Evolutionary conservation across 345 rosid species (phyloP), one percentile per base, ranked within the genome.

Genomic region (Dipteronia sinensis): DNA sequence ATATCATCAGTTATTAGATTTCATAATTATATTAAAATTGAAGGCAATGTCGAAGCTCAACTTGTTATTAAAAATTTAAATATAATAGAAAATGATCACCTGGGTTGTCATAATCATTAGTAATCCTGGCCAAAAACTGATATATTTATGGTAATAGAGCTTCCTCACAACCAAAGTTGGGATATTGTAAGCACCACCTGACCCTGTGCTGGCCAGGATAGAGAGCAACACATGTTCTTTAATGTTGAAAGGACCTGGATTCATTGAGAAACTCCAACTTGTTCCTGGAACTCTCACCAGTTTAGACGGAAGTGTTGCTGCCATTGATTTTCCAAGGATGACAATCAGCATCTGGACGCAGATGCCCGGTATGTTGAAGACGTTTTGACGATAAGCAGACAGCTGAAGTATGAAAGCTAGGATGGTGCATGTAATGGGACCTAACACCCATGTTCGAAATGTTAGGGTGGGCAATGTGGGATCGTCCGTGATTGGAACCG

Each of bases 211-310:
- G n/a, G n/a, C n/a, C n/a, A n/a, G n/a, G n/a, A n/a, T n/a, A n/a
- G n/a, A n/a, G n/a, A n/a, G n/a, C n/a, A n/a, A n/a, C n/a, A n/a
- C n/a, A n/a, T n/a, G n/a, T n/a, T n/a, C n/a, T n/a, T n/a, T n/a
- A n/a, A n/a, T n/a, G n/a, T n/a, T n/a, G n/a, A n/a, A 83, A 3
- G 82, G 87, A 77, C 87, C 87, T 0, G 81, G 81, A 74, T 84
- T 84, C 77, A 81, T 1, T 1, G 87, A 63, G 53, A 81, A 84
- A 6, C 72, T 51, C 87, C 83, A 78, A 10, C 59, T 67, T 9
- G 85, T 75, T 2, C 79, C 71, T 1, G 78, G 82, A 20, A 81
- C 0, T 47, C 1, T 9, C 4, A 81, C 8, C 2, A 31, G 19
- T 0, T 8, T 72, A 1, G 38, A n/a, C n/a, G n/a, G n/a, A n/a